Conservation (phyloP, 1,284 basidiomycete species). For the Sanghuangporus weigelae region DNA sequence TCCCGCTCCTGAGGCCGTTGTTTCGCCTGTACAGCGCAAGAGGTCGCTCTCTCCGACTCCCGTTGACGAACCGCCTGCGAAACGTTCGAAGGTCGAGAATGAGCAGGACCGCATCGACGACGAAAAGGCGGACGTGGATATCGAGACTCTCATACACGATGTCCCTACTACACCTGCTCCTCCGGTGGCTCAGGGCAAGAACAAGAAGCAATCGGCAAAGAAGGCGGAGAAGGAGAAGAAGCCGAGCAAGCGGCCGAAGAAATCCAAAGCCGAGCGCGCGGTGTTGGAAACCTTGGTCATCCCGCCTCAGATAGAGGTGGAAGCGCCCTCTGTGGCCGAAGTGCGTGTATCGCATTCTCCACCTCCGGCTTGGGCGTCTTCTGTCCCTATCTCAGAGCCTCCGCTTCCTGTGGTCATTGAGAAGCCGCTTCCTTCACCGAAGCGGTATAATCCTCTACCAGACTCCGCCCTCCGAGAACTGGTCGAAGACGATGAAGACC, state of each 20-base stretch:
- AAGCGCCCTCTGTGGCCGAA: slow-evolving; percentile 44
- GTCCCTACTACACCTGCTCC: background rate
- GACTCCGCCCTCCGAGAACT: slow-evolving; percentile 57
- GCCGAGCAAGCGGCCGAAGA: slow-evolving; percentile 21
- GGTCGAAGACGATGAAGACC: slow-evolving; percentile 88
- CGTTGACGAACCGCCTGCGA: slow-evolving; percentile 10
- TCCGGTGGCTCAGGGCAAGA: slow-evolving; percentile 29
- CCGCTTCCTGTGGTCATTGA: slow-evolving; percentile 15
- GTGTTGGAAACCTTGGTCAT: slow-evolving; percentile 46
- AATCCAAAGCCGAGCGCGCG: slow-evolving; percentile 20
- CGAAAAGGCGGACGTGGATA: background rate
- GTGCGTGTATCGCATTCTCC: slow-evolving; percentile 43
- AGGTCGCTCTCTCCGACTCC: slow-evolving; percentile 8
- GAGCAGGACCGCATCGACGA: background rate
- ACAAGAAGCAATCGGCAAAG: slow-evolving; percentile 13
- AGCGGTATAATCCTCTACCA: slow-evolving; percentile 41
- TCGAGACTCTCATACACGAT: background rate
- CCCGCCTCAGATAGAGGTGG: slow-evolving; percentile 45
- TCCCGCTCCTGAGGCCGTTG: background rate
- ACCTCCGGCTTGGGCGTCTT: slow-evolving; percentile 34
- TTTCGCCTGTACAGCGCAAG: slow-evolving; percentile 10
- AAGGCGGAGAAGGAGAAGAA: slow-evolving; percentile 34
- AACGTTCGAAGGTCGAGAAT: slow-evolving; percentile 8
- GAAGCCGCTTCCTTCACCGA: slow-evolving; percentile 23
- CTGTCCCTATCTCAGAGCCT: slow-evolving; percentile 42